phyloP scores from a whole-genome alignment of 2,329 filamentous ascomycete species.

The Lithohypha guttulata region DNA sequence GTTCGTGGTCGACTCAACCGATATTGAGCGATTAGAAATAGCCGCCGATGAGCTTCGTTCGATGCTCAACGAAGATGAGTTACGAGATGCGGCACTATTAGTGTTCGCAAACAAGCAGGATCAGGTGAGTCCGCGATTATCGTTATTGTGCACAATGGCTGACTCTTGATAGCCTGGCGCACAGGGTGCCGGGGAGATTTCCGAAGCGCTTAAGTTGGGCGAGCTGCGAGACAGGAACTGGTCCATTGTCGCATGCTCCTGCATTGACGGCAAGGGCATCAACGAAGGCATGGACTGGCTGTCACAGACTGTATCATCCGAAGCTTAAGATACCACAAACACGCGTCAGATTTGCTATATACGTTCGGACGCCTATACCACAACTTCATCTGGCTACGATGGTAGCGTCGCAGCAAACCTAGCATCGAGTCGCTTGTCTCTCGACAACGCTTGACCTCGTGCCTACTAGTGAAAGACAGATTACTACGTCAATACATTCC shows the following conservation, averaged over 20 bases:
- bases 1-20: constrained; percentile 96
- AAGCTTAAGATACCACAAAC: neutral
- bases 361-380: no score
- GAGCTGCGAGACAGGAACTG: constrained; percentile 94
- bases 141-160: constrained; percentile 3
- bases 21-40: constrained; percentile 88
- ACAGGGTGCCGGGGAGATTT: constrained; percentile 93
- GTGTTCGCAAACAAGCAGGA: constrained; percentile 99
- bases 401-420: no score
- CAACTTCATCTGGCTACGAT: no score
- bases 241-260: constrained; percentile 97
- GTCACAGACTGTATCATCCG: constrained; percentile 14
- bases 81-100: constrained; percentile 80
- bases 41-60: constrained; percentile 84
- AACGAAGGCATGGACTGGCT: constrained; percentile 99
- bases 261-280: constrained; percentile 88
- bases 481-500: no score
- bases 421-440: no score
- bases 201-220: constrained; percentile 78
- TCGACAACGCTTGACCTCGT: no score
- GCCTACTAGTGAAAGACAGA: no score
- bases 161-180: constrained; percentile 64
- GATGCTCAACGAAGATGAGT: constrained; percentile 95
- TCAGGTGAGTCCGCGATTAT: constrained; percentile 20
- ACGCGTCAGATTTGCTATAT: neutral